Percentiles rank a stretch among this genome's conserved stretches.
Conservation (phyloP, 1,284 basidiomycete species). For the Xerocomus tenax region DNA sequence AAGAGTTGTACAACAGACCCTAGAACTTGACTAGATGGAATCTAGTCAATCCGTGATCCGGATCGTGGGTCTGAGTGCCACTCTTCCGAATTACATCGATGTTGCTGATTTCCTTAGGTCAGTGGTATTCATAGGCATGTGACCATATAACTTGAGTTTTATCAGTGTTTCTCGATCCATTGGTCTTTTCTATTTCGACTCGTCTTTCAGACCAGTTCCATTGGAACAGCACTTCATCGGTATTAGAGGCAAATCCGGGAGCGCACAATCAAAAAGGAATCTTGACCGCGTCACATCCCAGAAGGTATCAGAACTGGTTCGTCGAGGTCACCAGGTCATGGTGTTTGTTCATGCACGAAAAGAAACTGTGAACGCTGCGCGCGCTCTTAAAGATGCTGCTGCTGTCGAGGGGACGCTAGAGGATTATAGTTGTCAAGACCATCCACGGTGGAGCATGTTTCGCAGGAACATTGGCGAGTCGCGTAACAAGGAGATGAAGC, state of each 20-base stretch:
- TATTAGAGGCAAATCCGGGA: conserved; percentile 85
- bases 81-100: conserved; percentile 94
- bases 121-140: conserved; percentile 10
- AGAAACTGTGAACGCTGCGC: conserved; percentile 92
- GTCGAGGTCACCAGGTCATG: conserved; percentile 95
- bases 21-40: conserved; percentile 60
- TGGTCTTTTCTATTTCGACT: conserved; percentile 98
- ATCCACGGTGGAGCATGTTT: conserved; percentile 71
- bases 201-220: conserved; percentile 93
- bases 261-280: conserved; percentile 69
- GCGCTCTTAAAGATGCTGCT: conserved; percentile 78
- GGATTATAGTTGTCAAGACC: conserved; percentile 72
- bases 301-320: conserved; percentile 80
- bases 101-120: conserved; percentile 92
- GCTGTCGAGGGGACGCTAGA: conserved; percentile 65
- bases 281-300: conserved; percentile 87
- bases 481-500: conserved; percentile 93
- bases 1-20: neutral
- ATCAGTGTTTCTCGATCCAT: conserved; percentile 76
- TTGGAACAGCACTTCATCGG: conserved; percentile 98
- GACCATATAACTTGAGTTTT: conserved; percentile 7
- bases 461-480: conserved; percentile 73
- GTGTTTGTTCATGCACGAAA: conserved; percentile 98
- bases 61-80: conserved; percentile 98
- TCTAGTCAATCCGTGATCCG: conserved; percentile 94